These are phyloP conservation scores for Rhynchospora pubera DNA, from an alignment of 176 grass and related monocot species.

Conservation along the genomic window DNA sequence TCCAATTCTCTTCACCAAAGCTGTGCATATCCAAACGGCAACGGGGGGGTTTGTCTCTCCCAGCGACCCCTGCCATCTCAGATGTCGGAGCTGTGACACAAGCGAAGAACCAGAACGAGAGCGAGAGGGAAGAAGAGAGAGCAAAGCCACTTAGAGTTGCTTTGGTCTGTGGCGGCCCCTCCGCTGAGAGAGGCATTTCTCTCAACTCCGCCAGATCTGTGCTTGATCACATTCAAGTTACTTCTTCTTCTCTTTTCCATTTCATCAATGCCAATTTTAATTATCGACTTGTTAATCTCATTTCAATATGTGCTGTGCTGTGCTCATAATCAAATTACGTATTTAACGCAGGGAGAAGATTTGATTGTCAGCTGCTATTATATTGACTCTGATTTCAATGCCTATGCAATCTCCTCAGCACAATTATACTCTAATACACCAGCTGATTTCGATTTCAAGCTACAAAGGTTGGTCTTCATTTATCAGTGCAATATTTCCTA, in stretches of 20 bases:
- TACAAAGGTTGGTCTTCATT: constrained; percentile 48
- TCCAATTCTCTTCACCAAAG: background rate
- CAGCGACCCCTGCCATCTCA: background rate
- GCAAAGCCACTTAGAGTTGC: constrained; percentile 61
- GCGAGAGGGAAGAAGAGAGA: constrained; percentile 14
- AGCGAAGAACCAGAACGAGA: too few relatives aligned
- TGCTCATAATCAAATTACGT: background rate
- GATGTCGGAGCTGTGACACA: background rate
- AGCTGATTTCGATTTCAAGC: constrained; percentile 93
- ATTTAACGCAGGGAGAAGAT: constrained; percentile 52
- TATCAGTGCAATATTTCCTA: background rate
- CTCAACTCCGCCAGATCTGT: constrained; percentile 90
- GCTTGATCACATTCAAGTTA: constrained; percentile 89
- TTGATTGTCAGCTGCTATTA: constrained; percentile 74
- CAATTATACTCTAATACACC: constrained; percentile 94
- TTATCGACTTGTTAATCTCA: background rate
- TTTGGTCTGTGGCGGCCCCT: constrained; percentile 83
- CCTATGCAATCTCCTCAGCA: constrained; percentile 57
- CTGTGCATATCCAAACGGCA: too few relatives aligned
- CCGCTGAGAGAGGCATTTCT: constrained; percentile 77
- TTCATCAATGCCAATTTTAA: background rate
- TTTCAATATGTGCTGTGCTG: background rate
- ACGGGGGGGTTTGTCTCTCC: background rate
- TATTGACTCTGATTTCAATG: constrained; percentile 58
- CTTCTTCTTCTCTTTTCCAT: background rate